phyloP scores from a whole-genome alignment of 495 filamentous ascomycete species.

The Penicillium manginii region DNA sequence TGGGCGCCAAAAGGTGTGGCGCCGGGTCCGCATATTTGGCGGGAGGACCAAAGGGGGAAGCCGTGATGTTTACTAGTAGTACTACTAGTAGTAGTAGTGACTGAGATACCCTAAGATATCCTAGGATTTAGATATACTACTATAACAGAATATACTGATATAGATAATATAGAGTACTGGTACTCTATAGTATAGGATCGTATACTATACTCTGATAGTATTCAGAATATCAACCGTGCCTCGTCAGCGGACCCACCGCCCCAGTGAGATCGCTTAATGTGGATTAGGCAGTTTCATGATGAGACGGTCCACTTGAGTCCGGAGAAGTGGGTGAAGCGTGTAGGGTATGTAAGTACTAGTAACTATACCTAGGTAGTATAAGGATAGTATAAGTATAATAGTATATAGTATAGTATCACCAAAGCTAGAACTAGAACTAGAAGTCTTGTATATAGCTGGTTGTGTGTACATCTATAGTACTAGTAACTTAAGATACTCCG shows the following conservation, averaged over 20 bases:
- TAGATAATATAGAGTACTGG: background rate
- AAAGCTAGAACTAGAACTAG: too few relatives aligned
- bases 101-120: too few relatives aligned
- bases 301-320: constrained; percentile 17
- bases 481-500: too few relatives aligned
- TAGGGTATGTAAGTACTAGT: too few relatives aligned
- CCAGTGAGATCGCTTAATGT: constrained; percentile 7
- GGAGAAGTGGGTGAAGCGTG: background rate
- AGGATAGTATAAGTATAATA: too few relatives aligned
- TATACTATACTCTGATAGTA: background rate
- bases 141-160: background rate
- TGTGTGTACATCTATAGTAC: too few relatives aligned
- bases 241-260: constrained; percentile 29
- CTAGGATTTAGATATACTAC: background rate
- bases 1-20: background rate
- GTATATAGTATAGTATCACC: too few relatives aligned
- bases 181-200: background rate
- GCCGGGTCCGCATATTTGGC: background rate
- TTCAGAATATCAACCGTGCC: background rate
- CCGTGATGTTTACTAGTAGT: constrained; percentile 9
- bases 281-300: constrained; percentile 32
- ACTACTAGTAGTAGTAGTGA: too few relatives aligned
- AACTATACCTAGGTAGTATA: too few relatives aligned
- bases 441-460: too few relatives aligned
- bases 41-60: constrained; percentile 33